Conservation (phyloP, 1,284 basidiomycete species). For the Tylopilus sp. region DNA sequence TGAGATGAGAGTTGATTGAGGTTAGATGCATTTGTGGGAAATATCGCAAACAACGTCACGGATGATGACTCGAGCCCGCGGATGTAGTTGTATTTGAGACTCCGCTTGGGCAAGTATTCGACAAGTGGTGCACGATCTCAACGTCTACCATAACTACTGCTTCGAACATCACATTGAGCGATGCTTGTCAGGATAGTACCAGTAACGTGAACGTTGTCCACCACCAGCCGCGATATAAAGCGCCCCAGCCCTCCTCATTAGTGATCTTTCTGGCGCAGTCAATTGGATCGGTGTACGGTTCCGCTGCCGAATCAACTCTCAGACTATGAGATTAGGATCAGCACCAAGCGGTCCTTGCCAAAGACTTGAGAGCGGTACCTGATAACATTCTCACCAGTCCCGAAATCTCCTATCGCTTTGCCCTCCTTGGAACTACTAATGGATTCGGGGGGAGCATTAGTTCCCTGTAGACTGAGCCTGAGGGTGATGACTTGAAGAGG, state of each 20-base stretch:
- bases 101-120: background rate
- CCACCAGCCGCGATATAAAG: no score
- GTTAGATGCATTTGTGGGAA: no score
- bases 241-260: constrained; percentile 83
- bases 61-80: constrained; percentile 26
- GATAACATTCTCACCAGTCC: constrained; percentile 87
- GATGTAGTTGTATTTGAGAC: no score
- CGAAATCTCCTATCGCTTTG: constrained; percentile 76
- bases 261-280: constrained; percentile 85
- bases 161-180: no score
- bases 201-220: constrained; percentile 67
- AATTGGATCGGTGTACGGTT: constrained; percentile 85
- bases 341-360: background rate
- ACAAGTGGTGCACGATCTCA: no score
- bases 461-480: constrained; percentile 86
- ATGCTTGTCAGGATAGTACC: no score
- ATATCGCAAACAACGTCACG: constrained; percentile 29
- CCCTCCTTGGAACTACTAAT: constrained; percentile 30
- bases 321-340: constrained; percentile 54
- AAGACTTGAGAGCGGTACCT: constrained; percentile 60
- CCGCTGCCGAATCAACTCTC: constrained; percentile 73
- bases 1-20: background rate
- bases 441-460: constrained; percentile 59
- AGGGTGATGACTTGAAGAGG: constrained; percentile 89
- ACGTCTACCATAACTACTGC: no score